These are phyloP conservation scores for Petrea volubilis DNA, from an alignment of 257 asterid genomes.

Conservation along the genomic window DNA sequence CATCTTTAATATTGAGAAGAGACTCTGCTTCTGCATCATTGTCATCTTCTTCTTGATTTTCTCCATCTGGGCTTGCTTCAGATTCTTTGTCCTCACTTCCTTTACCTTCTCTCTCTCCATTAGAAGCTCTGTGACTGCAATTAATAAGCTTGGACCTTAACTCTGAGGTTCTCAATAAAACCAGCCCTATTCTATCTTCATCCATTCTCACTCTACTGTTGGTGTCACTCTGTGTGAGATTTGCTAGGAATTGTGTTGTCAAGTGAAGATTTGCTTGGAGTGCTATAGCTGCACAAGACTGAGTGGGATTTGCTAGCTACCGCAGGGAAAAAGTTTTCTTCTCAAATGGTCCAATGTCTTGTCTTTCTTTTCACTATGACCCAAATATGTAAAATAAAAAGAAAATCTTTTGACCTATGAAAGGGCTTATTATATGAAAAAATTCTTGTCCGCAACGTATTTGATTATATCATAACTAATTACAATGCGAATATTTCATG, in stretches of 20 bases:
- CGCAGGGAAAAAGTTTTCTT: not conserved
- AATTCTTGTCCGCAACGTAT: too few relatives aligned
- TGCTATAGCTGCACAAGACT: not conserved
- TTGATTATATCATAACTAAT: too few relatives aligned
- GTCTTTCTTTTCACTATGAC: slow-evolving; percentile 1
- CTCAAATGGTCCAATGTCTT: not conserved
- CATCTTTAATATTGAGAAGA: slow-evolving; percentile 48
- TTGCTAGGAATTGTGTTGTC: slow-evolving; percentile 18
- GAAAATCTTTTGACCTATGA: too few relatives aligned
- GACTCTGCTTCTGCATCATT: slow-evolving; percentile 35
- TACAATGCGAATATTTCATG: too few relatives aligned
- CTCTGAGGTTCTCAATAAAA: slow-evolving; percentile 50
- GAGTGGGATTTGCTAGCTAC: not conserved
- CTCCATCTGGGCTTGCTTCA: not conserved
- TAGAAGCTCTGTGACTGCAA: slow-evolving; percentile 35
- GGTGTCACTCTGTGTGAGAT: not conserved
- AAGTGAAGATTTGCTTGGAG: not conserved
- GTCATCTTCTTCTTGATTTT: not conserved
- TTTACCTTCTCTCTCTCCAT: slow-evolving; percentile 16
- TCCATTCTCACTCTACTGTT: slow-evolving; percentile 27
- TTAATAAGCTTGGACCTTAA: slow-evolving; percentile 47
- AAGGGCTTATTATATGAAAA: too few relatives aligned
- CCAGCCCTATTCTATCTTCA: slow-evolving; percentile 48
- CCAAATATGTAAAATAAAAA: not conserved
- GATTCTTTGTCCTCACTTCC: slow-evolving; percentile 22